Base-by-base conservation (phyloP, 306 rosid species). In the Aeschynomene evenia region DNA sequence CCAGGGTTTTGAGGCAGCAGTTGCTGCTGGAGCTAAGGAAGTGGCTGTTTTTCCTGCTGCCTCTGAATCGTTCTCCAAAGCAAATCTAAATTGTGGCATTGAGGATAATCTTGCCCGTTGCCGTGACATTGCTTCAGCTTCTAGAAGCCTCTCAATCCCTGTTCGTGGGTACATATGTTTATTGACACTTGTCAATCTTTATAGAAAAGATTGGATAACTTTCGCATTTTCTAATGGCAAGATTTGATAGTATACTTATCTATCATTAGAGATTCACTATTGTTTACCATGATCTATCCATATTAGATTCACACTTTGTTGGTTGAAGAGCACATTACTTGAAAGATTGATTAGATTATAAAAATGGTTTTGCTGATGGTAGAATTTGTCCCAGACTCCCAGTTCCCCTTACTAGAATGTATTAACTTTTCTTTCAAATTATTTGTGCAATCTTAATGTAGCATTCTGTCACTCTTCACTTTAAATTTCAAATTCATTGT, bases 31-130 rank as follows among this genome's bases (percentile, higher is more conserved):
- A 73, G 96, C 98, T 34, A 93, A 85, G 79, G 91, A 90, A 81
- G 97, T 93, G 29, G 97, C 97, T 54, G 85, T 93, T 59, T 90
- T 93, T 81, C 89, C 97, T 15, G 84, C 97, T 8, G 98, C 98
- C 60, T 93, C 98, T 7, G 97, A 93, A 63, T 90, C 94, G 24
- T 90, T 93, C 77, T 93, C 97, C 13, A 88, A 85, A 64, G 80
- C 91, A 69, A 93, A 90, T 79, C 83, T 93, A 63, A 93, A 93
- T 64, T 77, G 90, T 80, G 86, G 87, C 77, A 88, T 93, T 36
- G 82, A 90, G 75, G 98, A 88, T 58, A 93, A 89, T 73, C 91
- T 90, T 19, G 52, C 55, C 49, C 90, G 91, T 31, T 93, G 86
- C 69, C 81, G 64, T 23, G 88, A 86, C 43, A 85, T 90, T 79